Evolutionary conservation across 495 filamentous ascomycete species (phyloP), one percentile per base, ranked within the genome.

Genomic region (Cryomyces minteri): DNA sequence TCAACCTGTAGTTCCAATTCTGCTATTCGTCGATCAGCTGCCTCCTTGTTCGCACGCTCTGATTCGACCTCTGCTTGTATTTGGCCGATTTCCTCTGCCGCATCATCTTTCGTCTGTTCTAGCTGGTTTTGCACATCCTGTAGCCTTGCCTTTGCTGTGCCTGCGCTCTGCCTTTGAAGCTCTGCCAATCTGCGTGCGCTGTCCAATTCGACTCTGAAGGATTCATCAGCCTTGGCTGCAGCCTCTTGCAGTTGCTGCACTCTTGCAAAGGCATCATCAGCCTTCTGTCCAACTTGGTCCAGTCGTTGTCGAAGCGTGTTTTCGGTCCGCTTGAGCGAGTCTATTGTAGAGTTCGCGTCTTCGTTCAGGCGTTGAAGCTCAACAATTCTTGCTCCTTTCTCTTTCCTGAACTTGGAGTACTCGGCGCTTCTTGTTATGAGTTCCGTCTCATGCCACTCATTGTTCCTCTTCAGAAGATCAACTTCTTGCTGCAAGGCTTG

Each of bases 401-500:
- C 90, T 54, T 94, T 96, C 46, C 92, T 77, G 67, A 82, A 92
- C 51, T 88, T 94, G 47, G 85, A 71, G 40, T 83, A 74, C 53
- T 96, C 92, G 32, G 74, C 73, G 39, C 67, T 76, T 60, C 93
- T 93, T 0, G 84, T 87, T 64, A 92, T 88, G 25, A 96, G 67
- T 60, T 96, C 92, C 25, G 68, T 73, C 48, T 92, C 85, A 40
- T 86, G 77, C 81, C 84, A 96, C 47, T 96, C 92, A 49, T 84
- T 87, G 63, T 81, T 92, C 50, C 76, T 79, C 56, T 84, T 84
- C 10, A 86, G 74, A 25, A 84, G 66, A 28, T 92, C 85, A 43
- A 95, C 64, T 59, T 96, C 88, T 55, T 94, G 87, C 57, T 88
- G 77, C 18, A 94, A 67, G 37, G 70, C 77, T 54, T 94, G 82